Conservation (phyloP, 2,329 filamentous ascomycete species). For the Aphanoascus verrucosus region DNA sequence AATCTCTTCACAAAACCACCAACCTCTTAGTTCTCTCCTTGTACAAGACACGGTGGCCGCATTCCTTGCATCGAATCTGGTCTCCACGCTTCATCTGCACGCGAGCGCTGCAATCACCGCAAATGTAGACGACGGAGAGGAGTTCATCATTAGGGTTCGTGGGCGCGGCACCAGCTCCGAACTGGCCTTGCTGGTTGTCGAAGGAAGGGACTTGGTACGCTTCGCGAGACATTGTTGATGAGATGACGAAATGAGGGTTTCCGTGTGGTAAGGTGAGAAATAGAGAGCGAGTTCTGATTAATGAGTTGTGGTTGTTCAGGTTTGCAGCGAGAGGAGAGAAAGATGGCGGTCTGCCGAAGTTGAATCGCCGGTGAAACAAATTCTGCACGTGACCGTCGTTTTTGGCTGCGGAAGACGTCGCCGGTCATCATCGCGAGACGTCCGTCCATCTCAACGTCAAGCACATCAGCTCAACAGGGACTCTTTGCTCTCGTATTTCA, state of each 20-base stretch:
- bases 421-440: too few relatives aligned
- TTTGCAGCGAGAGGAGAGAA: neutral
- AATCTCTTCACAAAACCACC: conserved; percentile 28
- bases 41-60: conserved; percentile 89
- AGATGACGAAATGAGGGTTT: neutral
- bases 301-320: neutral
- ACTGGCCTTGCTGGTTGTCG: conserved; percentile 32
- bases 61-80: conserved; percentile 79
- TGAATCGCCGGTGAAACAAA: too few relatives aligned
- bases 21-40: conserved; percentile 97
- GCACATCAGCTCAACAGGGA: too few relatives aligned
- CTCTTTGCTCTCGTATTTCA: too few relatives aligned
- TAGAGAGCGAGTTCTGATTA: neutral
- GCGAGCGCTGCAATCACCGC: conserved; percentile 73
- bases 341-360: neutral
- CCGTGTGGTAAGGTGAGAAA: neutral
- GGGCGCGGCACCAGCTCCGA: conserved; percentile 30
- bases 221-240: conserved; percentile 54
- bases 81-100: conserved; percentile 67
- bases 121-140: conserved; percentile 57
- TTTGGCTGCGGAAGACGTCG: too few relatives aligned
- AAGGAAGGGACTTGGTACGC: conserved; percentile 62
- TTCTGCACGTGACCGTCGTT: too few relatives aligned
- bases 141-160: conserved; percentile 35
- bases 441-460: too few relatives aligned